Evolutionary conservation across 495 filamentous ascomycete species (phyloP), one percentile per base, ranked within the genome.

Genomic region (Penicillium manginii): DNA sequence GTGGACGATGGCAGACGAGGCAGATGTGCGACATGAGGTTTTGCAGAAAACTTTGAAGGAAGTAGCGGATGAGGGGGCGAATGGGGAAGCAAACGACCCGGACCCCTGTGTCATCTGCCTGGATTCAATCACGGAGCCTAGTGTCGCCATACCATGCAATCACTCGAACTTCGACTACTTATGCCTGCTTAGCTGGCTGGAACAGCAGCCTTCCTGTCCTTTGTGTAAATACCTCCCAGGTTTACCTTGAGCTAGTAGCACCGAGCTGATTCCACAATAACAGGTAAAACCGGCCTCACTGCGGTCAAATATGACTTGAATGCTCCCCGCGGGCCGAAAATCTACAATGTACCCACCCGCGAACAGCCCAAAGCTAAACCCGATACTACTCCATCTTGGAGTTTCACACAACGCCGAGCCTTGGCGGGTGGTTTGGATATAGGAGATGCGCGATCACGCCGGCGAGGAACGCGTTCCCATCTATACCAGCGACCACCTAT

Each of bases 91-190:
- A 29, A 53, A 63, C 3, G 71, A 78, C 53, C 73, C 77, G 2
- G 71, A 78, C 53, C 73, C 77, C 14, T 83, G 81, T 59, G 80
- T 83, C 39, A 83, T 83, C 66, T 97, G 92, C 69, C 83, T 96
- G 49, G 88, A 92, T 56, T 66, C 73, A 46, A 79, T 96, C 71
- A 84, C 86, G 5, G 90, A 93, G 63, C 75, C 84, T 37, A 89
- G 88, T 55, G 73, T 86, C 17, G 85, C 89, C 4, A 74, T 82
- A 37, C 91, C 91, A 17, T 97, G 92, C 81, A 79, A 81, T 18
- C 92, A 97, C 78, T 71, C 81, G 47, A 86, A 84, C 63, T 96
- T 94, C 69, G 91, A 96, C 74, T 93, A 91, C 69, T 64, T 92
- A 12, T 97, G 92, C 65, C 83, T 96, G 10, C 69, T 90, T 18